Base-by-base conservation (phyloP, 2,329 filamentous ascomycete genomes). In the Claviceps pazoutovae region DNA sequence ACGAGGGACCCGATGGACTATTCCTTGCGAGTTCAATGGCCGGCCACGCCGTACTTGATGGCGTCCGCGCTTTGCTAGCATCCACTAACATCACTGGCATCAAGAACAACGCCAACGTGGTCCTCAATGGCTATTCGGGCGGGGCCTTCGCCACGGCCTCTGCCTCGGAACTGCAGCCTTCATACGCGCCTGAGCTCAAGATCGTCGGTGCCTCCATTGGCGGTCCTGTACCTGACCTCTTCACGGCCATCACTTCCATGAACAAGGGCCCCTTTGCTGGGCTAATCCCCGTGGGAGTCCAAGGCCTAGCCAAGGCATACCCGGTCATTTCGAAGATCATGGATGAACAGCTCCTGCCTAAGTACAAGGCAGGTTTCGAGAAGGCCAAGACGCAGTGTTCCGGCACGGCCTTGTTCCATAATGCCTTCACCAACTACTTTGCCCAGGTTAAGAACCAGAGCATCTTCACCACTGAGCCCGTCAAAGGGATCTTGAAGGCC, bases 41-140 rank as follows among this genome's bases (percentile, higher is more conserved):
- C 1, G 72, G 69, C 0, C 62, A 74, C 37, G 66, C 68, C 1
- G 68, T 67, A 16, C 62, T 74, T 9, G 69, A 76, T 53, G 66
- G 66, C 7, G 61, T 74, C 8, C 68, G 72, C 13, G 71, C 71
- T 1, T 67, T 66, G 0, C 52, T 70, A 6, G 55, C 57, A 8
- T 63, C 56, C 8, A 47, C 56, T 0, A 2, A 38, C 2, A 51
- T 59, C 9, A 62, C 68, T 2, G 61, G 63, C 1, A 57, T 73
- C 45, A 55, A 57, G 9, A 37, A 54, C 2, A 56, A 62, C 9
- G 61, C 70, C 0, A 62, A 55, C 4, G 60, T 70, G 42, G 65
- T 68, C 1, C 61, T 78, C 48, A 79, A 74, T 74, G 62, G 62
- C 14, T 64, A 64, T 49, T 63, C 61, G 6, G 61, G 59, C 5